These are phyloP conservation scores for Haplographium delicatum DNA, from an alignment of 495 filamentous ascomycete species.

Conservation along the genomic window DNA sequence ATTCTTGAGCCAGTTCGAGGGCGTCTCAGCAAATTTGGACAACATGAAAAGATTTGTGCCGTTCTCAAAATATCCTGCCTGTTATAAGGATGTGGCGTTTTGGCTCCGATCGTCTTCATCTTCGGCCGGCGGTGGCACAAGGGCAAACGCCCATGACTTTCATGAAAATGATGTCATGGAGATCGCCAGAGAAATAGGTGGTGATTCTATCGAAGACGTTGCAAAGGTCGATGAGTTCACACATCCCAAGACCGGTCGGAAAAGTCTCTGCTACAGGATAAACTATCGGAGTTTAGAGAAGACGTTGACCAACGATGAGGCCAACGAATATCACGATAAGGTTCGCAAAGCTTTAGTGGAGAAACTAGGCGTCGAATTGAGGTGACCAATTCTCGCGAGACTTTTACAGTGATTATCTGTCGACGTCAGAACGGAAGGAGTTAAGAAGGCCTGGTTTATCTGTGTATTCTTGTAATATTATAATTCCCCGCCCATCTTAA, in stretches of 20 bases:
- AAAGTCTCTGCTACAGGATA: conserved; percentile 86
- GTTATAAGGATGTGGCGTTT: conserved; percentile 89
- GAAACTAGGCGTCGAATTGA: conserved; percentile 73
- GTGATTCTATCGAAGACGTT: conserved; percentile 84
- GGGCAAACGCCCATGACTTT: conserved; percentile 45
- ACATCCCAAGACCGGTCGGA: conserved; percentile 78
- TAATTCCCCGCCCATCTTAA: too few relatives aligned
- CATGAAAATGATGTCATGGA: conserved; percentile 99
- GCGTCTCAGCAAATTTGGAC: conserved; percentile 40
- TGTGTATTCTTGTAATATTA: too few relatives aligned
- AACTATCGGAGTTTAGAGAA: conserved; percentile 86
- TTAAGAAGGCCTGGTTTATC: too few relatives aligned
- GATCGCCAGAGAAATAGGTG: conserved; percentile 71
- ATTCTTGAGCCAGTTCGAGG: conserved; percentile 75
- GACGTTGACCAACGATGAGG: conserved; percentile 77
- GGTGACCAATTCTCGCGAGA: conserved; percentile 41
- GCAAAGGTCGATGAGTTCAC: conserved; percentile 72
- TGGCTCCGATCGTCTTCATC: conserved; percentile 64
- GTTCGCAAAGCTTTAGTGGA: conserved; percentile 57
- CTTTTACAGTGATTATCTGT: too few relatives aligned
- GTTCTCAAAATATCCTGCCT: conserved; percentile 85
- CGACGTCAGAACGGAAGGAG: too few relatives aligned
- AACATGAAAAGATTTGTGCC: conserved; percentile 65
- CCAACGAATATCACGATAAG: conserved; percentile 66
- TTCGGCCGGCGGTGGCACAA: conserved; percentile 44